Conservation (phyloP, 2,329 filamentous ascomycete genomes). For the Trichoderma koningiopsis region DNA sequence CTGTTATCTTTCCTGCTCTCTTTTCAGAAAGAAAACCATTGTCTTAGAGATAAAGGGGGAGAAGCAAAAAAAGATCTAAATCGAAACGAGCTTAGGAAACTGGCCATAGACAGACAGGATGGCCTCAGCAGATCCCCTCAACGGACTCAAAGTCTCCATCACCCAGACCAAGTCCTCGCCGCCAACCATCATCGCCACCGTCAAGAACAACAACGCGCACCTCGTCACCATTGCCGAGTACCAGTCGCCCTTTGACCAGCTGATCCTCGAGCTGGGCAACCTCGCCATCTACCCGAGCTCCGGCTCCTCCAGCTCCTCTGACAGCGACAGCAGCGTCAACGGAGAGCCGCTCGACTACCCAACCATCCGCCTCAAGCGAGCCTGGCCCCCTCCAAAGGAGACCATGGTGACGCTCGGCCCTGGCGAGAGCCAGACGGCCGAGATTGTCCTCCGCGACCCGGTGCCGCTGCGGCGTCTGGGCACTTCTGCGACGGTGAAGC, state of each 20-base stretch:
- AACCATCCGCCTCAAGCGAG: slow-evolving; percentile 37
- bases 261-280: slow-evolving; percentile 41
- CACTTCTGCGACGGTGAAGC: slow-evolving; percentile 35
- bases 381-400: slow-evolving; percentile 42
- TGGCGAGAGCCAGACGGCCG: slow-evolving; percentile 38
- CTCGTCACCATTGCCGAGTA: slow-evolving; percentile 43
- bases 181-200: slow-evolving; percentile 39
- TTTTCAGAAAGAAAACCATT: background rate
- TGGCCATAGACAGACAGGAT: background rate
- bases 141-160: slow-evolving; percentile 38
- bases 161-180: slow-evolving; percentile 39
- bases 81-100: background rate
- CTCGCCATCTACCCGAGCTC: slow-evolving; percentile 37
- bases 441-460: slow-evolving; percentile 38
- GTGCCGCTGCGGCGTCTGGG: slow-evolving; percentile 41
- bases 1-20: background rate
- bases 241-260: slow-evolving; percentile 43
- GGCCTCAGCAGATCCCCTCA: slow-evolving; percentile 24
- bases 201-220: slow-evolving; percentile 42
- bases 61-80: background rate
- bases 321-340: slow-evolving; percentile 8
- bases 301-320: background rate
- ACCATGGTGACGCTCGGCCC: slow-evolving; percentile 40
- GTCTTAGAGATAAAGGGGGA: background rate
- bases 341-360: slow-evolving; percentile 37